Percentiles rank a stretch among this genome's conserved stretches.
phyloP scores from a whole-genome alignment of 495 filamentous ascomycete species.

The Penicillium robsamsonii region DNA sequence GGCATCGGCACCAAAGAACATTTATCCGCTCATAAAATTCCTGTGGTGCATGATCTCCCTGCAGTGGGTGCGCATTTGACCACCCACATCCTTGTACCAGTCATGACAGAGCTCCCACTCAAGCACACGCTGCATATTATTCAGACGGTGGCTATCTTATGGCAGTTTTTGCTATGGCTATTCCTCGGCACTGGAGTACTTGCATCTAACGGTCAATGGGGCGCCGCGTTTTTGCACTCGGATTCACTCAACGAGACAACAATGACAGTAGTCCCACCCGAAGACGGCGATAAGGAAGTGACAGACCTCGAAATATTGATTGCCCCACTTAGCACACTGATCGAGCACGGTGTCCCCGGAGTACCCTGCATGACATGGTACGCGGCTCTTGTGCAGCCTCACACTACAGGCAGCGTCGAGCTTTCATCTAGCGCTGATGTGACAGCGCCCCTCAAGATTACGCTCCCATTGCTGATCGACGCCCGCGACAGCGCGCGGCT shows the following conservation, averaged over 20 bases:
- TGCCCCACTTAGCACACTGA: background rate
- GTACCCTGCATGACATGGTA: conserved; percentile 5
- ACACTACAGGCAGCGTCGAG: background rate
- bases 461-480: background rate
- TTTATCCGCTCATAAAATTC: background rate
- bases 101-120: conserved; percentile 1
- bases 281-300: background rate
- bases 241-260: background rate
- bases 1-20: background rate
- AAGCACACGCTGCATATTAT: conserved; percentile 5
- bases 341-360: conserved; percentile 2
- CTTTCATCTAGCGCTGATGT: background rate
- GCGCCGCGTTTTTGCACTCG: conserved; percentile 2
- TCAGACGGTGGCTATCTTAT: conserved; percentile 1
- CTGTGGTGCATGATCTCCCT: background rate
- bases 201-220: background rate
- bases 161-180: conserved; percentile 3
- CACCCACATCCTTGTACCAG: conserved; percentile 4
- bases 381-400: conserved; percentile 2
- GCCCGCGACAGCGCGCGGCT: background rate
- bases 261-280: background rate
- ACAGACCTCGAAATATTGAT: background rate
- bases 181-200: background rate
- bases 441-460: background rate
- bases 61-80: conserved; percentile 1